Percentiles rank a stretch among this genome's conserved stretches.
phyloP scores from a whole-genome alignment of 306 rosid species.

The Ochetophila trinervis region DNA sequence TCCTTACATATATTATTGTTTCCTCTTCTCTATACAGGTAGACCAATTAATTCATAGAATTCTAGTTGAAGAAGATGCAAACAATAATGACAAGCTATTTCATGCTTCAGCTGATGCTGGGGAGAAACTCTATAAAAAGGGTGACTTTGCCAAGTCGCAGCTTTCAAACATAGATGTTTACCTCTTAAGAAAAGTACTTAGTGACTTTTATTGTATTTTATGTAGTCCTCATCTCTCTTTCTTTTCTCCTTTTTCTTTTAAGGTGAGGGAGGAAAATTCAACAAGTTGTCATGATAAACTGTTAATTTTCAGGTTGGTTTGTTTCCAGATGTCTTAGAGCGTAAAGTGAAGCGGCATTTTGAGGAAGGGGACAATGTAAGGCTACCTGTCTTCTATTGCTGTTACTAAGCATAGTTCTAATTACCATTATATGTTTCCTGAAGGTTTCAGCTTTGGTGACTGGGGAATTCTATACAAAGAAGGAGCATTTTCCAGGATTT shows the following conservation, averaged over 20 bases:
- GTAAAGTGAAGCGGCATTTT: constrained; percentile 77
- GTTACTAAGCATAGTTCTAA: constrained; percentile 18
- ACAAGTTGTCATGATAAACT: not conserved
- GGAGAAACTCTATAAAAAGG: constrained; percentile 75
- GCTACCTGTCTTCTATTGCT: constrained; percentile 13
- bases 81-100: constrained; percentile 51
- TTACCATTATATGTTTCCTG: constrained; percentile 20
- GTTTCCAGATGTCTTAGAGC: constrained; percentile 92
- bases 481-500: constrained; percentile 94
- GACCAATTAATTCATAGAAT: constrained; percentile 86
- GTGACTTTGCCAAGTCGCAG: constrained; percentile 68
- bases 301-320: constrained; percentile 73
- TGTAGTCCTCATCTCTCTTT: not conserved
- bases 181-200: constrained; percentile 65
- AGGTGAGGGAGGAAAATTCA: too few species aligned
- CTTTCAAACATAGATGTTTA: constrained; percentile 62
- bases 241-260: too few species aligned
- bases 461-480: constrained; percentile 88
- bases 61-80: constrained; percentile 85
- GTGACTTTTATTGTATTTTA: not conserved
- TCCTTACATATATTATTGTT: not conserved
- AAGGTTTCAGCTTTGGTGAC: constrained; percentile 95
- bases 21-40: constrained; percentile 45
- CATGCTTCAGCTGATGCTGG: constrained; percentile 65
- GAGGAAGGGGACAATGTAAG: constrained; percentile 89